Conservation (phyloP, 1,284 basidiomycete species). For the Pholiota adiposa region DNA sequence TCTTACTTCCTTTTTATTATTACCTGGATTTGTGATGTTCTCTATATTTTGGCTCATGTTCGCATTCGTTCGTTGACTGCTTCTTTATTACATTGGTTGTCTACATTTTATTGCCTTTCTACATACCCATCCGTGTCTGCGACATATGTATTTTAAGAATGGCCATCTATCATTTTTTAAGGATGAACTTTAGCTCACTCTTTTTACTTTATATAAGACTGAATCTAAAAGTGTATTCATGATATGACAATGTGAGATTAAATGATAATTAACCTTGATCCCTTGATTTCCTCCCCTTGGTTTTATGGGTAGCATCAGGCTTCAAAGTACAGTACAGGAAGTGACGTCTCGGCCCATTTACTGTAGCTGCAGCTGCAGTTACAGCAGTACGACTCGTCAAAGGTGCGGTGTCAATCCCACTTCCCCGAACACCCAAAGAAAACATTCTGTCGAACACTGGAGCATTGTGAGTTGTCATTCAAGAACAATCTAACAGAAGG, state of each 20-base stretch:
- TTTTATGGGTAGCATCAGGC: constrained; percentile 47
- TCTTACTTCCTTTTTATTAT: constrained; percentile 12
- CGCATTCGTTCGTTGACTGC: constrained; percentile 1
- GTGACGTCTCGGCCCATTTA: constrained; percentile 73
- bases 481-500: constrained; percentile 1
- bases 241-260: background rate
- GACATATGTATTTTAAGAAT: constrained; percentile 14
- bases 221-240: background rate
- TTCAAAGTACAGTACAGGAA: constrained; percentile 81
- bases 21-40: constrained; percentile 7
- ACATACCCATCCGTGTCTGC: constrained; percentile 16
- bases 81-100: constrained; percentile 10
- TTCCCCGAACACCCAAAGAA: constrained; percentile 75
- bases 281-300: constrained; percentile 39
- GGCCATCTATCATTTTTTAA: constrained; percentile 6
- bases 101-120: background rate
- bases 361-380: constrained; percentile 59
- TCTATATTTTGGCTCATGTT: constrained; percentile 4
- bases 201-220: background rate
- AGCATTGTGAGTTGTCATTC: background rate
- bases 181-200: background rate
- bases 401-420: constrained; percentile 65
- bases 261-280: constrained; percentile 23
- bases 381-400: constrained; percentile 65
- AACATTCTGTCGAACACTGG: constrained; percentile 94